Evolutionary conservation across 148 eudicot genomes (phyloP).

Genomic region (Limonium bicolor): DNA sequence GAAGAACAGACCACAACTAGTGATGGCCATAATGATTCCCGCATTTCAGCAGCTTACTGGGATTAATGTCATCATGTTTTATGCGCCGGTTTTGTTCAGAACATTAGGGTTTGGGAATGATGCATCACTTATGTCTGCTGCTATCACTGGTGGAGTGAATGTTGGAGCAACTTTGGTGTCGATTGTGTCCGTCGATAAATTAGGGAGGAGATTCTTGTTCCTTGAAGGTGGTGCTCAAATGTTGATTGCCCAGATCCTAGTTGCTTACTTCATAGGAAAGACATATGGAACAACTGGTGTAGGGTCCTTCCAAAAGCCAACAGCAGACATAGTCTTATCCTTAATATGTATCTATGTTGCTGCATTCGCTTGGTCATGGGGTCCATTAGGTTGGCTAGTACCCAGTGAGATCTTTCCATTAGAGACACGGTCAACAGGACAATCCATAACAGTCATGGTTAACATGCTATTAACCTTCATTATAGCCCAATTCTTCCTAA

Average conservation of each 20-base stretch:
- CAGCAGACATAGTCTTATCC: too few relatives aligned
- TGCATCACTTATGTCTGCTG: conserved; percentile 70
- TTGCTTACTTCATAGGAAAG: too few relatives aligned
- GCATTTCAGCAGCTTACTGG: conserved; percentile 70
- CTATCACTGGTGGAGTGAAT: conserved; percentile 70
- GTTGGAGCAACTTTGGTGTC: conserved; percentile 69
- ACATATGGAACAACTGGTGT: too few relatives aligned
- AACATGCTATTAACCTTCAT: conserved; percentile 75
- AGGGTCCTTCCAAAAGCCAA: too few relatives aligned
- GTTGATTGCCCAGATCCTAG: conserved; percentile 57
- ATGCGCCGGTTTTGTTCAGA: conserved; percentile 71
- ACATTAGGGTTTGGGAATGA: conserved; percentile 63
- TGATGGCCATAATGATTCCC: conserved; percentile 41
- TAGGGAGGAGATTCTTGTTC: conserved; percentile 56
- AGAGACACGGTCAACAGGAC: conserved; percentile 92
- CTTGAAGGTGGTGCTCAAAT: conserved; percentile 77
- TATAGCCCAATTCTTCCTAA: conserved; percentile 32
- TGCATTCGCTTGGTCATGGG: conserved; percentile 93
- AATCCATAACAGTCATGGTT: conserved; percentile 65
- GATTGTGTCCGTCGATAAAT: conserved; percentile 58
- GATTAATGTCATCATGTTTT: conserved; percentile 92
- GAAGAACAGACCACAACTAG: conserved; percentile 34
- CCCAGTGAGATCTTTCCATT: conserved; percentile 89
- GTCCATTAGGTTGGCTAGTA: conserved; percentile 91
- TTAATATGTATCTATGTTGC: too few relatives aligned